A percentile compares a stretch with the other conserved stretches of the same genome.
Evolutionary conservation across 257 asterid species (phyloP).

Genomic region (Mitragyna speciosa): DNA sequence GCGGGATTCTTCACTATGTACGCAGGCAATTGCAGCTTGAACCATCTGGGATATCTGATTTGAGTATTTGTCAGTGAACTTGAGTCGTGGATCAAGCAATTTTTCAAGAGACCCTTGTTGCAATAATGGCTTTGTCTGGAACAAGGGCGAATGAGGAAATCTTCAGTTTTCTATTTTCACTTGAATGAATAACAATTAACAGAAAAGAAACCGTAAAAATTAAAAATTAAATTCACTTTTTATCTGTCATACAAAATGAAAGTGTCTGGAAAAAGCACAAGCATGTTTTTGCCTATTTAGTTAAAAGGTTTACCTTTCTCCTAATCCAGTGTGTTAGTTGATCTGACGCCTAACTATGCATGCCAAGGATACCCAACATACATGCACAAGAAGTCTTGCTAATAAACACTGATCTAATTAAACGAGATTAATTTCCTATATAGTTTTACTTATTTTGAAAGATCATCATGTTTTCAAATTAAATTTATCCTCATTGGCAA

Average conservation of each 20-base stretch:
- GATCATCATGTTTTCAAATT: background rate
- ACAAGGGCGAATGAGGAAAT: background rate
- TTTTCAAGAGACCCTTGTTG: constrained; percentile 49
- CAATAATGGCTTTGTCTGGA: constrained; percentile 62
- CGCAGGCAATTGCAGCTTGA: constrained; percentile 59
- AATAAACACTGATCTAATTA: background rate
- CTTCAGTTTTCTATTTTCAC: constrained; percentile 11
- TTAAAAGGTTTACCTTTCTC: background rate
- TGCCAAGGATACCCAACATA: background rate
- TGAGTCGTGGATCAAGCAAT: constrained; percentile 49
- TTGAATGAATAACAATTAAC: background rate
- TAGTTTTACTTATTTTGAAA: background rate
- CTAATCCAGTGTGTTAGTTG: constrained; percentile 5
- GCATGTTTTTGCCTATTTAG: background rate
- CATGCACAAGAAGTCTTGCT: background rate
- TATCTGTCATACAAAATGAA: background rate
- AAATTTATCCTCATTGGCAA: background rate
- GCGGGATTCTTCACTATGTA: constrained; percentile 48
- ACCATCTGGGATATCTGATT: constrained; percentile 43
- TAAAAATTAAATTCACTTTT: background rate
- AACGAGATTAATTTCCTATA: background rate
- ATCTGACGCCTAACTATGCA: background rate
- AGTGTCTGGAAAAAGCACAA: background rate
- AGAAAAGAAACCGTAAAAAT: background rate
- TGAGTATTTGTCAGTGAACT: constrained; percentile 26